phyloP scores from a whole-genome alignment of 2,329 filamentous ascomycete species.

The Claviceps sp. region DNA sequence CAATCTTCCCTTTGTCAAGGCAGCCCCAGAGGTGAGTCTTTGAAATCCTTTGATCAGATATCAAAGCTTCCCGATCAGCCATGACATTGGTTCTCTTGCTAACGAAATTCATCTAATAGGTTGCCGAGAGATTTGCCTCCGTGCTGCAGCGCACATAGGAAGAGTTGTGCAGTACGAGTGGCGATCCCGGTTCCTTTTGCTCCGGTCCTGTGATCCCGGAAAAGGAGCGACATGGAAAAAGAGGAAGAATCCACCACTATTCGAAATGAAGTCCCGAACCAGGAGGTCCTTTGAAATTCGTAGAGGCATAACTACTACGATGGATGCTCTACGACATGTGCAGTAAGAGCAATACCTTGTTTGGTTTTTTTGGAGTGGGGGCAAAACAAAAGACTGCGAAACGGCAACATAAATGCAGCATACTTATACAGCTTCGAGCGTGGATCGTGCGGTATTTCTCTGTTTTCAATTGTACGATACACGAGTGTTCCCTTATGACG shows the following conservation, averaged over 20 bases:
- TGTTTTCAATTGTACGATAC: slow-evolving; percentile 25
- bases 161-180: background rate
- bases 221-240: background rate
- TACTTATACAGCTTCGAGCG: background rate
- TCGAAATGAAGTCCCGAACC: background rate
- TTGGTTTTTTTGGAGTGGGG: slow-evolving; percentile 13
- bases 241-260: background rate
- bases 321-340: slow-evolving; percentile 2
- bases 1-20: slow-evolving; percentile 83
- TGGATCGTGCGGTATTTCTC: slow-evolving; percentile 18
- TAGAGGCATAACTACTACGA: slow-evolving; percentile 10
- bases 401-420: background rate
- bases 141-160: slow-evolving; percentile 21
- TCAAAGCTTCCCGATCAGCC: background rate
- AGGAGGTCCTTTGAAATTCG: background rate
- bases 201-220: background rate
- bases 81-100: background rate
- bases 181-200: background rate
- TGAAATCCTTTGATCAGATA: background rate
- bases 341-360: background rate
- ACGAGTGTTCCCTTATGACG: slow-evolving; percentile 14
- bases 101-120: slow-evolving; percentile 12
- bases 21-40: slow-evolving; percentile 61
- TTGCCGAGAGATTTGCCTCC: slow-evolving; percentile 23
- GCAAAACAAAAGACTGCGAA: slow-evolving; percentile 8